Evolutionary conservation across 495 filamentous ascomycete species (phyloP), one percentile per base, ranked within the genome.

Genomic region (Peziza echinospora): DNA sequence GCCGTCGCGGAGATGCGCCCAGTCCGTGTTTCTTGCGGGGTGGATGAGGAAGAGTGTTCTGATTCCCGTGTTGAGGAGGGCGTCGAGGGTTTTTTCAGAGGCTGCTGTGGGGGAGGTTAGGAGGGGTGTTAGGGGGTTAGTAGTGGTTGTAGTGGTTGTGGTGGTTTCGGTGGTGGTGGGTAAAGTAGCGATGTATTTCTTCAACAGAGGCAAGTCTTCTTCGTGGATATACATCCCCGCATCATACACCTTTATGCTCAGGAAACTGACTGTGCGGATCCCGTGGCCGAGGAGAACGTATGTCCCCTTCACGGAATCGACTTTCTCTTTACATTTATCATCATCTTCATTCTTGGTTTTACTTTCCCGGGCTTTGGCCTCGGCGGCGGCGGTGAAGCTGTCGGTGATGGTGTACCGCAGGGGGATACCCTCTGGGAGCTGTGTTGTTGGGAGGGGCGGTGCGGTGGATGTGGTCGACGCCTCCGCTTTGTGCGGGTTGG

Each of bases 191-290:
- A 81, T 64, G 22, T 65, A 63, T 45, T 60, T 60, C 56, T 79
- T 76, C 17, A 81, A 61, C 21, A 61, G 56, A 5, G 63, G 60
- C 47, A 96, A 75, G 55, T 92, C 83, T 26, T 73, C 61, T 3
- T 76, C 85, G 19, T 81, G 80, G 22, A 93, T 68, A 63, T 97
- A 97, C 51, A 89, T 65, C 5, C 89, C 89, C 0, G 92, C 80
- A 13, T 93, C 80, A 65, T 97, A 97, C 47, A 97, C 89, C 59
- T 92, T 76, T 22, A 97, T 81, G n/a, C 72, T 64, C 37, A 97
- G 60, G 58, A 94, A 92, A 28, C 77, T 84, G 17, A 97, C 89
- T 6, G 79, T 87, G 45, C 89, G 74, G 44, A 87, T 72, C 7
- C 89, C 89, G 30, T 93, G 66, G 0, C 89, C 89, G 5, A 94